Evolutionary conservation across 768 basidiomycete genomes (phyloP), one percentile per base, ranked within the genome.

Genomic region (Daedalea quercina): DNA sequence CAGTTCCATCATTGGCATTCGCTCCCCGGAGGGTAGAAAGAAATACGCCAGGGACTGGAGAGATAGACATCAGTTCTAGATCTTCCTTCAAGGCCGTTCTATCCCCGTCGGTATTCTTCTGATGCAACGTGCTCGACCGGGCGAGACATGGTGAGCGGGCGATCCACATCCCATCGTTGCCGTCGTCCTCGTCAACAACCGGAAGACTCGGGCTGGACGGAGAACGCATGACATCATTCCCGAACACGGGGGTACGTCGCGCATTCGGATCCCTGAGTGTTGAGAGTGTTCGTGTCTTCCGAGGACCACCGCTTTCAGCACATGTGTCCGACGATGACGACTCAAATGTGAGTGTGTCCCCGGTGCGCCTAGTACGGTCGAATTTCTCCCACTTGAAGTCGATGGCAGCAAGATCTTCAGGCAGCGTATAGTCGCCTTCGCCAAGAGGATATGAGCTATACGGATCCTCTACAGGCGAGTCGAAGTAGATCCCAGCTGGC

Each of bases 331-430:
- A 40, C 13, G 37, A 40, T 6, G 37, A 40, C 37, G 17, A 6
- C 3, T 40, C 37, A 6, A 15, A 17, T 6, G 13, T 19, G 15
- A 3, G 37, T 4, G 28, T 52, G 11, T 33, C 9, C 24, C n/a
- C 24, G 28, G 12, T 9, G 23, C 40, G 23, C 2, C 54, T 23
- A n/a, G n/a, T n/a, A 3, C 56, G 57, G 17, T 71, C 62, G 57
- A 84, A 85, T 9, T 76, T 75, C 44, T 68, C 64, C 83, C 84
- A 85, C 48, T 62, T 72, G 57, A 85, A 85, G 58, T 78, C 78
- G 9, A 84, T 65, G 3, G 60, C 59, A 6, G 68, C 63, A 43
- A 67, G 61, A n/a, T 70, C 64, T 35, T 71, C 64, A 54, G 75
- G 70, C 40, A 78, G 58, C 24, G 69, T 67, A 55, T 70, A 74